These are phyloP conservation scores for Paralagenidium karlingii DNA, from an alignment of 352 stramenopile species.

Conservation along the genomic window DNA sequence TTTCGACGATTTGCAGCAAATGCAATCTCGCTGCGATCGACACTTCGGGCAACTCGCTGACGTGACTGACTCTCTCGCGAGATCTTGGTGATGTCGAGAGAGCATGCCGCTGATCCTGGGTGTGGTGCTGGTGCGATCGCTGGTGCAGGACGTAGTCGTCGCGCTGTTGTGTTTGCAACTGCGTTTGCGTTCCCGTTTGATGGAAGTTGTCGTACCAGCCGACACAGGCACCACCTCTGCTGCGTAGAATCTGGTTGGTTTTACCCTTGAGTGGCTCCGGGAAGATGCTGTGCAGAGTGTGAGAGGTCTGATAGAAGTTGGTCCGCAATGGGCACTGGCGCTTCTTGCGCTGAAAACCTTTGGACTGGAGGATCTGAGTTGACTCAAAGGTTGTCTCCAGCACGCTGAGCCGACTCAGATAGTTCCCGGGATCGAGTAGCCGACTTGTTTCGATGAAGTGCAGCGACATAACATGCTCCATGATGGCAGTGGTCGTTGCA, in stretches of 20 bases:
- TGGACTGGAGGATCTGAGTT: conserved; percentile 20
- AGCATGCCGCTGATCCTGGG: no score
- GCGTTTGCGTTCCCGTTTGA: no score
- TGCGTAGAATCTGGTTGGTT: conserved; percentile 35
- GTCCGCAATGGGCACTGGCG: conserved; percentile 29
- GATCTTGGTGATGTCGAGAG: no score
- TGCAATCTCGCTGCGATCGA: no score
- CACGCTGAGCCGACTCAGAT: conserved; percentile 34
- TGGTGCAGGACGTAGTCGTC: no score
- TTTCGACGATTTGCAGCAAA: no score
- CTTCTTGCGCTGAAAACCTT: conserved; percentile 23
- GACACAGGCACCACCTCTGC: conserved; percentile 30
- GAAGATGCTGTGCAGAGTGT: conserved; percentile 39
- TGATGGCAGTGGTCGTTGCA: conserved; percentile 11
- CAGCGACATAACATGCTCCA: conserved; percentile 24
- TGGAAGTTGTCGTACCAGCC: conserved; percentile 14
- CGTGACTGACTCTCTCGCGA: no score
- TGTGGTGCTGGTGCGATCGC: no score
- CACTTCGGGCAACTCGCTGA: no score
- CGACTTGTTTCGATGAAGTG: conserved; percentile 29
- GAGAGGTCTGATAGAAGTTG: conserved; percentile 49
- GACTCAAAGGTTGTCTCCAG: conserved; percentile 52
- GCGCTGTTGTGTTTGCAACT: no score
- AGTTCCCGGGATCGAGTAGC: conserved; percentile 33
- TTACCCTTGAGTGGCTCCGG: conserved; percentile 28